Percentiles rank a stretch among this genome's conserved stretches.
These are phyloP conservation scores for Globisporangium splendens DNA, from an alignment of 352 stramenopile species.

Conservation along the genomic window DNA sequence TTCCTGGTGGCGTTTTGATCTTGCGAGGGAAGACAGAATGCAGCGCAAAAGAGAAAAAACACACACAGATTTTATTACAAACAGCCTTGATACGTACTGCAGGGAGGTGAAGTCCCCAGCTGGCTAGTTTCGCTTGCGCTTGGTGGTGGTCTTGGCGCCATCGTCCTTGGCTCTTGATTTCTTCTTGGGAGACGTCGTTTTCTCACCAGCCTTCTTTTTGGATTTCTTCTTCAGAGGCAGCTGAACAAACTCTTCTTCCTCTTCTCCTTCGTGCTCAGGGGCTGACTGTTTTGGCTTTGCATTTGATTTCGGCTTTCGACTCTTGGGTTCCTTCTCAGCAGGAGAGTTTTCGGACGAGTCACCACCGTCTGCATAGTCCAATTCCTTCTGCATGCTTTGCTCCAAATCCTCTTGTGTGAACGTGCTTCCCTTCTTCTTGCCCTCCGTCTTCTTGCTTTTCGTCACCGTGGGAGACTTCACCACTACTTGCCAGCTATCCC, in stretches of 20 bases:
- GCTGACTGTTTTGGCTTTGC: constrained; percentile 4
- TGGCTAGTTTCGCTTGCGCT: constrained; percentile 33
- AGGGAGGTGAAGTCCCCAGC: neutral
- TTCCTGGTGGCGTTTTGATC: too few relatives aligned
- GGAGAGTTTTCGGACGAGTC: constrained; percentile 18
- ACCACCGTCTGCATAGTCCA: constrained; percentile 25
- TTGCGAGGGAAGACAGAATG: too few relatives aligned
- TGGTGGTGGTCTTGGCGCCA: constrained; percentile 15
- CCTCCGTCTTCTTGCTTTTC: constrained; percentile 11
- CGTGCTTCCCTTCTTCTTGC: constrained; percentile 12
- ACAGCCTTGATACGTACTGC: neutral
- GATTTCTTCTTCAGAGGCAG: constrained; percentile 52
- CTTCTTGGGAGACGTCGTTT: constrained; percentile 12
- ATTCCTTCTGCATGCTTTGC: constrained; percentile 58
- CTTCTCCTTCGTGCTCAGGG: constrained; percentile 1
- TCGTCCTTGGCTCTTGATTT: neutral
- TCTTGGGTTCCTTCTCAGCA: constrained; percentile 14
- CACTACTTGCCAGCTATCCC: constrained; percentile 48
- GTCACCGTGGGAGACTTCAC: constrained; percentile 51
- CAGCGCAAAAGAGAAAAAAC: neutral
- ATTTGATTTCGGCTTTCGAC: constrained; percentile 19
- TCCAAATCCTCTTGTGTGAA: constrained; percentile 62
- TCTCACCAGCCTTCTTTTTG: constrained; percentile 15
- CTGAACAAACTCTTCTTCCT: constrained; percentile 24
- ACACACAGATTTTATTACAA: constrained; percentile 11